Base-by-base conservation (phyloP, 805 yeast species). In the Barnettozyma siamensis region DNA sequence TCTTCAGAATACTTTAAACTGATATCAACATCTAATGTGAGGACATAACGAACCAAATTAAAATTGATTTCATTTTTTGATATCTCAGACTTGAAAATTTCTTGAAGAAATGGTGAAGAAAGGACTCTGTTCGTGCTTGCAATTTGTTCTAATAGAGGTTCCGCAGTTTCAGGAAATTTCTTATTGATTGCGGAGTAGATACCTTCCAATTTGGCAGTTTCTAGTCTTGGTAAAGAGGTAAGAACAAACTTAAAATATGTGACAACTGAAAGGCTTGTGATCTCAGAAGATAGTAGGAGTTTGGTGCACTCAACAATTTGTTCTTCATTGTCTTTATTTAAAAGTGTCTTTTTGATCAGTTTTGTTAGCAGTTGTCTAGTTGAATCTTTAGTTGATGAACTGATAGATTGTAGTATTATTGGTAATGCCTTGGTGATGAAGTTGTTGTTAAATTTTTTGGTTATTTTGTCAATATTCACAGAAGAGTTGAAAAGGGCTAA, bases 1-100 rank as follows among this genome's bases (percentile, higher is more conserved):
- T 54, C 45, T 3, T 58, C 54, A n/a, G 67, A 53, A 42, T 69
- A 66, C 21, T 67, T 58, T 13, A 74, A 61, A n/a, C 82, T 80
- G 38, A 82, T 62, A 42, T 78, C 83, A 3, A 77, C 65, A 57
- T 81, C 83, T 40, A 80, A 65, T 21, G 66, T 66, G 12, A 81
- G 52, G 4, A 81, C 60, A 28, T 72, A 64, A 2, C 59, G 62
- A 4, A 82, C 55, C 40, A 83, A 58, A 1, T 53, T 48, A 75
- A 78, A 75, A 42, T 70, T 69, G 13, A 66, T 60, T 23, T 73
- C 57, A 47, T 75, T 73, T 4, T 64, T 64, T 7, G 65, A 75
- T 54, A 4, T 78, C 61, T 52, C 73, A 72, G 49, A 73, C 69
- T 36, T 57, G 26, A 72, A 71, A 4, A 75, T 54, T 1, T 61